Percentiles rank a stretch among this genome's conserved stretches.
Evolutionary conservation across 2,329 filamentous ascomycete species (phyloP).

Genomic region (Dryadomyces quercivorus): DNA sequence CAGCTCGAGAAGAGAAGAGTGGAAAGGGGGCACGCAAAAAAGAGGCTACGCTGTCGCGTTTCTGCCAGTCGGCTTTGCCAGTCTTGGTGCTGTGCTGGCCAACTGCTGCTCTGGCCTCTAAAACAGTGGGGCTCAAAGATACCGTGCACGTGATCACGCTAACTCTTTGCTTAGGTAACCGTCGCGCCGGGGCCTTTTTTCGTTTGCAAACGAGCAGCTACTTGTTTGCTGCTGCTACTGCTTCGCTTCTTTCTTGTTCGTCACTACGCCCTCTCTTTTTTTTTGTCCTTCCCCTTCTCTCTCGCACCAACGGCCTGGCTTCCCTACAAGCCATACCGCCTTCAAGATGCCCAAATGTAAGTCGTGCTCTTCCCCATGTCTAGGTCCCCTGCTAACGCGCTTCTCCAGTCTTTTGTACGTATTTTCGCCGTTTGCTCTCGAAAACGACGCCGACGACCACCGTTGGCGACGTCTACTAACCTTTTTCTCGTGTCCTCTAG

Average conservation of each 20-base stretch:
- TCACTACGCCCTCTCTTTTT: background rate
- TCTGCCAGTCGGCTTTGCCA: background rate
- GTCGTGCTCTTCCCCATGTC: constrained; percentile 21
- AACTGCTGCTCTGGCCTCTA: background rate
- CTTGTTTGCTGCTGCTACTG: background rate
- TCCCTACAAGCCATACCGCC: background rate
- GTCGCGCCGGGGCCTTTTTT: background rate
- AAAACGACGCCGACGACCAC: no score
- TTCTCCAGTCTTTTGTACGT: constrained; percentile 14
- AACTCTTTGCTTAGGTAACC: background rate
- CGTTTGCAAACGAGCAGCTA: background rate
- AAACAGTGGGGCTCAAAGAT: background rate
- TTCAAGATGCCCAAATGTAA: constrained; percentile 79
- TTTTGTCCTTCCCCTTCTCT: background rate
- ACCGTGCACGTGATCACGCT: background rate
- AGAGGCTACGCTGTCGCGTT: constrained; percentile 1
- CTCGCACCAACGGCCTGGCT: background rate
- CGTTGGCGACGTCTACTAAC: background rate
- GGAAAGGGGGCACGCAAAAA: background rate
- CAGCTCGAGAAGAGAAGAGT: background rate
- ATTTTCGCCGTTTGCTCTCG: background rate
- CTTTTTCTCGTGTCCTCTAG: constrained; percentile 24
- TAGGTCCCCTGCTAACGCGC: constrained; percentile 6
- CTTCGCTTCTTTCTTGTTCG: background rate
- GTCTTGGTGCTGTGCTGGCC: background rate